Evolutionary conservation across 352 stramenopile genomes (phyloP), one percentile per base, ranked within the genome.

Genomic region (Pythium sukuiense): DNA sequence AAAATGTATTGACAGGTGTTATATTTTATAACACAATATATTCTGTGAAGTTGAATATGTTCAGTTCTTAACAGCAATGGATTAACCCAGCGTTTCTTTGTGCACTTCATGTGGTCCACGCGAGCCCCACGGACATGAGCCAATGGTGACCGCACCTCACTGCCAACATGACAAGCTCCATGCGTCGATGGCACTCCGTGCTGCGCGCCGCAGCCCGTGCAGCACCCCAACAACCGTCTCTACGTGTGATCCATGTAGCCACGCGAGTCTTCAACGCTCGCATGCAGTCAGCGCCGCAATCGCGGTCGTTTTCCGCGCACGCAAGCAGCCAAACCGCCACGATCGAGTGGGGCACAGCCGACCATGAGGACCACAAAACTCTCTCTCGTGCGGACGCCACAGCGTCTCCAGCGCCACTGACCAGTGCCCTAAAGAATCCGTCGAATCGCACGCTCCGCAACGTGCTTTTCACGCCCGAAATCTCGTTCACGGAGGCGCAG

Each of bases 401-500:
- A 33, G 29, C 50, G 5, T 24, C 48, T 16, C 45, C 46, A 37
- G 7, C 9, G 13, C 35, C 14, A 33, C 41, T 33, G 59, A 39
- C 53, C 14, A 49, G 6, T 16, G 16, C 20, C 30, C 13, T 9
- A 13, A 24, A 18, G 16, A 0, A 6, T 24, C 27, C n/a, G 0
- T 62, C 61, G 4, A 46, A 56, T 16, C 41, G 32, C 30, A 8
- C 41, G 41, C 41, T 46, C 27, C 41, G 46, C 35, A 37, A 58
- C 52, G 29, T 50, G 16, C 53, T 84, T 1, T 33, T 48, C 20
- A 24, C 65, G 16, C 6, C 49, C 5, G 37, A 27, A 2, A 63
- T 67, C 16, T 64, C 72, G 24, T 82, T 83, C 35, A 32, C 59
- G 0, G 53, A 48, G 24, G 73, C 80, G 14, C 55, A 88, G 4